Evolutionary conservation across 208 protist genomes (phyloP).

Genomic region (Crithidia sp.): DNA sequence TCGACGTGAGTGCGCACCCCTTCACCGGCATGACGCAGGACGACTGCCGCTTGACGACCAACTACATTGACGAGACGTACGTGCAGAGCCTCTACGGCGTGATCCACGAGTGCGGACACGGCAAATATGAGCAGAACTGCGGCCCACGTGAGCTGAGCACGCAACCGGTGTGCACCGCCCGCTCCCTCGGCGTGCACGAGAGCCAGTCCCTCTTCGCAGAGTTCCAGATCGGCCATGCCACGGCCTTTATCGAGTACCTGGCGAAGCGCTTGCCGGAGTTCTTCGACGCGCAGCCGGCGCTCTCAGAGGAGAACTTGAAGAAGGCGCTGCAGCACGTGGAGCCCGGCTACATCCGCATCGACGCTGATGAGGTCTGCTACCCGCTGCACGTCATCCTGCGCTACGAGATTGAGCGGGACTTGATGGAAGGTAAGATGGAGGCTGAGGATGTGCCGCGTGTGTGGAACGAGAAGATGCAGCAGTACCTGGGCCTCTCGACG

Average conservation of each 20-base stretch:
- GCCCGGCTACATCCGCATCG: constrained; percentile 81
- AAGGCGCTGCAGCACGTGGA: constrained; percentile 52
- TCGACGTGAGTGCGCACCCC: constrained; percentile 89
- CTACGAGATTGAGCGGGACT: constrained; percentile 88
- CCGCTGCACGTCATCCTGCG: constrained; percentile 90
- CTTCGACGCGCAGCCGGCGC: constrained; percentile 61
- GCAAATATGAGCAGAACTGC: constrained; percentile 90
- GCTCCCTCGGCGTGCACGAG: constrained; percentile 88
- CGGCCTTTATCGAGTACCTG: constrained; percentile 64
- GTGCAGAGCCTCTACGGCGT: constrained; percentile 61
- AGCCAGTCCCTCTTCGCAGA: constrained; percentile 92
- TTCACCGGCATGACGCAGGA: constrained; percentile 84
- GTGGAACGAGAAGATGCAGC: constrained; percentile 90
- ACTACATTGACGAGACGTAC: constrained; percentile 68
- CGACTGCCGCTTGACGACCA: constrained; percentile 89
- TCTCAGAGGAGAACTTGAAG: constrained; percentile 58
- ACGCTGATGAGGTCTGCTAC: constrained; percentile 92
- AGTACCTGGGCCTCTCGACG: constrained; percentile 84
- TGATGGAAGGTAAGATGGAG: constrained; percentile 82
- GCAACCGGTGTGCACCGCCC: constrained; percentile 68
- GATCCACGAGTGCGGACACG: constrained; percentile 91
- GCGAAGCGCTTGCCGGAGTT: constrained; percentile 46
- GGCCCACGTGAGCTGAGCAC: constrained; percentile 60
- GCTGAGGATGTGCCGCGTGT: constrained; percentile 79
- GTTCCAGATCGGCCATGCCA: constrained; percentile 64